Base-by-base conservation (phyloP, 352 stramenopile species). In the Globisporangium okanoganense region DNA sequence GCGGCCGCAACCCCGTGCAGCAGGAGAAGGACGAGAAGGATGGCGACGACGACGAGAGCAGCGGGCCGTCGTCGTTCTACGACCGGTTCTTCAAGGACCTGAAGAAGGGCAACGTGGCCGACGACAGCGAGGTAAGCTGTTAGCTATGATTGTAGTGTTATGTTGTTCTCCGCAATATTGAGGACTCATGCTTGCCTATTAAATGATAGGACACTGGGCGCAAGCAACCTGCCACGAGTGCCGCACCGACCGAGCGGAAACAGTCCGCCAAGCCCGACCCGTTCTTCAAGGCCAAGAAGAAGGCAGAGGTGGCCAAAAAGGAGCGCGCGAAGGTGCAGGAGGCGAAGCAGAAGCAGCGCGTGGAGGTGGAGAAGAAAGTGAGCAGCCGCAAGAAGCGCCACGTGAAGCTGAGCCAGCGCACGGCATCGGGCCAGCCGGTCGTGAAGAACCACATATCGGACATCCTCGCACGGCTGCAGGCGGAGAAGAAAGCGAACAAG, bases 381-480 rank as follows among this genome's bases (percentile, higher is more conserved):
- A 82, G 64, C 13, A 67, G 82, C 54, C 83, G 86, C 61, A 95
- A 95, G 73, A 95, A 95, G 71, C 84, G 86, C 55, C 86, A 95
- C 61, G 86, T 93, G 47, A 95, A 92, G 66, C 64, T 95, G 55
- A 92, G 82, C 52, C 72, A 92, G 65, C 82, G 86, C 58, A 93
- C 86, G 36, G 70, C 71, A 27, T 87, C 80, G 7, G 83, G 86
- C 1, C 86, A 95, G 65, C 86, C 86, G 18, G 75, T 95, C n/a
- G 80, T 95, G 53, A 84, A 81, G 61, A 89, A 95, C 70, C 84
- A 88, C 66, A 95, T 95, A 52, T 82, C 83, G 55, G 86, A 95
- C 61, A 92, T 95, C 58, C 62, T 95, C 40, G 61, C 76, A 36
- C 82, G 85, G 61, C 64, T 95, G 55, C 75, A 92, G 50, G 64